These are phyloP conservation scores for Zygnema circumcarinatum DNA, from an alignment of 139 green algal species.

Conservation along the genomic window DNA sequence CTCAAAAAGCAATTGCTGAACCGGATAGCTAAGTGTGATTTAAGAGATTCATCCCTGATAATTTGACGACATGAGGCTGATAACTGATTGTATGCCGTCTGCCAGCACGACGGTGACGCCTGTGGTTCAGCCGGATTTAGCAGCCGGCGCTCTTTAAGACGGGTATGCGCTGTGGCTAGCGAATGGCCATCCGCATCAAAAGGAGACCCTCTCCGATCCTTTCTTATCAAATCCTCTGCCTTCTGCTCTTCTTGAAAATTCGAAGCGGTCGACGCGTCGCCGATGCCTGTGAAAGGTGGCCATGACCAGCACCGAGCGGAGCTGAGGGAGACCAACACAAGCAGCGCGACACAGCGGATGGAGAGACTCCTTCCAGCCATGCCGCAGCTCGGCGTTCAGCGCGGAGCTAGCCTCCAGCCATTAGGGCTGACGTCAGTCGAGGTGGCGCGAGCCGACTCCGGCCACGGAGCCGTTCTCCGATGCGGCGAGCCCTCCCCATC, in stretches of 20 bases:
- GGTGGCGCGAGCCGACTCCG: too few relatives aligned
- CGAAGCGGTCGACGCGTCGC: too few relatives aligned
- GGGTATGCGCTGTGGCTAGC: background rate
- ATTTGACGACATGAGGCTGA: constrained; percentile 23
- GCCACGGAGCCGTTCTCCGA: too few relatives aligned
- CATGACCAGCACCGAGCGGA: too few relatives aligned
- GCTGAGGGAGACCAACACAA: too few relatives aligned
- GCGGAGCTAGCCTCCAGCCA: too few relatives aligned
- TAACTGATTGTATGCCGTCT: constrained; percentile 36
- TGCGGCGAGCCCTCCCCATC: too few relatives aligned
- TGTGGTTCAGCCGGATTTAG: background rate
- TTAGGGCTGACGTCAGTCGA: too few relatives aligned
- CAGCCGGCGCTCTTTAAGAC: background rate
- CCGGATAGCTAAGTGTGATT: constrained; percentile 26
- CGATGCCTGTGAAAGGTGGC: too few relatives aligned
- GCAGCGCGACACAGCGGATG: too few relatives aligned
- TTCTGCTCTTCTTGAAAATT: constrained; percentile 16
- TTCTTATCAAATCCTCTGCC: constrained; percentile 4
- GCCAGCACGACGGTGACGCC: constrained; percentile 28
- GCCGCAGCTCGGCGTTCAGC: too few relatives aligned
- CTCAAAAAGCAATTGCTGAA: constrained; percentile 52
- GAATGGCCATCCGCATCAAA: background rate
- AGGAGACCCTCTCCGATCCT: background rate
- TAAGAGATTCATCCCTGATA: constrained; percentile 29
- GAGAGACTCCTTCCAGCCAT: too few relatives aligned